Evolutionary conservation across 2,329 filamentous ascomycete genomes (phyloP).

Genomic region (Tolypocladium ovalisporum): DNA sequence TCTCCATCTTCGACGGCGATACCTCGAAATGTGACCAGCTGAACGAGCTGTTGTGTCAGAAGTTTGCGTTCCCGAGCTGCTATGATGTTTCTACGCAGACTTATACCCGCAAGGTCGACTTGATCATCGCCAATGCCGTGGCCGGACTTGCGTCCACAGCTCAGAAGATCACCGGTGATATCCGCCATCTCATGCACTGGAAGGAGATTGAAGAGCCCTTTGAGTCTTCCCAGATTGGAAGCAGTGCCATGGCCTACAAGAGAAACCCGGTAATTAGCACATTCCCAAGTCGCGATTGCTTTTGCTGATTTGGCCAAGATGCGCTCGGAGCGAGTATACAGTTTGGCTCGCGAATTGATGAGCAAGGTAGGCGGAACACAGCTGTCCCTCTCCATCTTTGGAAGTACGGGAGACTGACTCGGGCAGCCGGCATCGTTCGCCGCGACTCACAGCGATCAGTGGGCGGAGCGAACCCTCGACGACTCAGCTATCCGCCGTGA

Average conservation of each 20-base stretch:
- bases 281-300: neutral
- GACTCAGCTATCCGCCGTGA: conserved; percentile 57
- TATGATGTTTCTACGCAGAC: conserved; percentile 55
- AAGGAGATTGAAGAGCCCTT: conserved; percentile 85
- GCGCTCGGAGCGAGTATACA: conserved; percentile 27
- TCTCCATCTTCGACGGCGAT: conserved; percentile 33
- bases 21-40: conserved; percentile 38
- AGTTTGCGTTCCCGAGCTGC: conserved; percentile 38
- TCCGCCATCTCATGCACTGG: conserved; percentile 60
- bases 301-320: neutral
- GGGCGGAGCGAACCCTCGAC: conserved; percentile 63
- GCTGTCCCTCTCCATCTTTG: too few species aligned
- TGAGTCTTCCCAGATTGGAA: conserved; percentile 66
- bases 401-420: too few species aligned
- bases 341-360: conserved; percentile 27
- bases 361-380: conserved; percentile 14
- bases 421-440: conserved; percentile 18
- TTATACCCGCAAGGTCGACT: conserved; percentile 69
- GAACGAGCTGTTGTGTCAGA: conserved; percentile 44
- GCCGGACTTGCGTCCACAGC: conserved; percentile 69
- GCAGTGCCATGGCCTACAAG: conserved; percentile 11
- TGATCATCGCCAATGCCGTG: conserved; percentile 71
- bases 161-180: conserved; percentile 58
- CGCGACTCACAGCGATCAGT: conserved; percentile 20
- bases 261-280: conserved; percentile 4